Evolutionary conservation across 495 filamentous ascomycete genomes (phyloP).

Genomic region (Sordaria brevicollis): DNA sequence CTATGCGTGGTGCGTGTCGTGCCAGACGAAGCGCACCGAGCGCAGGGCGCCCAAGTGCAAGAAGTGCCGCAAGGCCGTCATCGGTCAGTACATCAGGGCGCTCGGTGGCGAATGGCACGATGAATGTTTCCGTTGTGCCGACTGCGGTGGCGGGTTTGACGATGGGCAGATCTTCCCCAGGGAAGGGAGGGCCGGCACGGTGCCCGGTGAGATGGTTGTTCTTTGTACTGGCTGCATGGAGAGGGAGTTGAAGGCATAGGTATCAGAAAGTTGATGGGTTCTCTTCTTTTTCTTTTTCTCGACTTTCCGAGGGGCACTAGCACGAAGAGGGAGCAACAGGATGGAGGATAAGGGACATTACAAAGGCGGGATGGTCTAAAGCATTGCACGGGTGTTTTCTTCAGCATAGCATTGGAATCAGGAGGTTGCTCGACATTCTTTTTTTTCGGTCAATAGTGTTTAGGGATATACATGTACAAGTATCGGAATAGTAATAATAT

Average conservation of each 20-base stretch:
- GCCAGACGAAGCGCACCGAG: conserved; percentile 81
- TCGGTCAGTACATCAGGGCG: conserved; percentile 77
- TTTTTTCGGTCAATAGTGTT: neutral
- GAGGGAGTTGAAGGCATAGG: conserved; percentile 38
- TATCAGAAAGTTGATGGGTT: neutral
- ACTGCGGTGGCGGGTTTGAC: conserved; percentile 40
- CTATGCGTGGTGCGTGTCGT: conserved; percentile 95
- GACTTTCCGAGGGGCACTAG: neutral
- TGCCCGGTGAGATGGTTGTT: conserved; percentile 29
- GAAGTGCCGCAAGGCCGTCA: conserved; percentile 73
- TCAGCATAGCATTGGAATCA: neutral
- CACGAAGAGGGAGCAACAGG: neutral
- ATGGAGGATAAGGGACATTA: neutral
- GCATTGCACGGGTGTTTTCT: neutral
- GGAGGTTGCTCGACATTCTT: neutral
- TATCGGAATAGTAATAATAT: neutral
- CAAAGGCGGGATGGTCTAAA: neutral
- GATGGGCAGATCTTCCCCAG: conserved; percentile 47
- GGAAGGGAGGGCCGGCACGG: conserved; percentile 21
- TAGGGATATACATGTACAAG: neutral
- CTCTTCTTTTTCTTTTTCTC: no score
- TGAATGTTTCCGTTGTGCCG: conserved; percentile 73
- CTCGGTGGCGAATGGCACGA: conserved; percentile 92
- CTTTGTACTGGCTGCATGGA: conserved; percentile 41
- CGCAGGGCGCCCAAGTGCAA: conserved; percentile 65